phyloP scores from a whole-genome alignment of 129 eudicot genomes.

The Centella asiatica region DNA sequence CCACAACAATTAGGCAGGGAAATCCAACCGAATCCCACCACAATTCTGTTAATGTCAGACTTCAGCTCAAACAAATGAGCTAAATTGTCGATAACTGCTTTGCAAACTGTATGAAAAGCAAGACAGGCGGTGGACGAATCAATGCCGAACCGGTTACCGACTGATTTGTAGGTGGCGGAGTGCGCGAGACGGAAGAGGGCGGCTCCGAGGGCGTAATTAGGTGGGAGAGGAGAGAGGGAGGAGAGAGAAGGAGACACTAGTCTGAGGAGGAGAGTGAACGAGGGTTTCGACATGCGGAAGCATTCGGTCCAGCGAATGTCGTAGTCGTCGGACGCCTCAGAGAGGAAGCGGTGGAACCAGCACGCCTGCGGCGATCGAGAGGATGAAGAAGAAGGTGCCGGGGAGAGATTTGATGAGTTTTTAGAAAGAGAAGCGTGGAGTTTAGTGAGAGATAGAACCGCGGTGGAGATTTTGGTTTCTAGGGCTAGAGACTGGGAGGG shows the following conservation, averaged over 20 bases:
- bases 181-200: conserved; percentile 71
- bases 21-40: conserved; percentile 72
- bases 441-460: conserved; percentile 44
- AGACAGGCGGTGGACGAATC: conserved; percentile 51
- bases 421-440: conserved; percentile 37
- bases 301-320: conserved; percentile 42
- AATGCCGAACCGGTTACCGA: conserved; percentile 45
- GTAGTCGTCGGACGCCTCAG: conserved; percentile 17
- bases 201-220: conserved; percentile 55
- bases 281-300: conserved; percentile 57
- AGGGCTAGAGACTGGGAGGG: conserved; percentile 56
- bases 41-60: conserved; percentile 52
- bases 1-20: conserved; percentile 89
- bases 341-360: conserved; percentile 49
- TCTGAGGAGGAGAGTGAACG: conserved; percentile 48
- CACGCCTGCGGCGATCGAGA: conserved; percentile 10
- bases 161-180: conserved; percentile 40
- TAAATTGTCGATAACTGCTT: conserved; percentile 54
- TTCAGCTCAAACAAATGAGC: not conserved
- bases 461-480: conserved; percentile 41
- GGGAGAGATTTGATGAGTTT: conserved; percentile 31
- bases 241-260: conserved; percentile 28
- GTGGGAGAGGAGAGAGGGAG: conserved; percentile 30
- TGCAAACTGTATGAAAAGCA: conserved; percentile 59
- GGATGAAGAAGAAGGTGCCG: conserved; percentile 27